Conservation (phyloP, 345 rosid species). For the Tarenaya hassleriana region DNA sequence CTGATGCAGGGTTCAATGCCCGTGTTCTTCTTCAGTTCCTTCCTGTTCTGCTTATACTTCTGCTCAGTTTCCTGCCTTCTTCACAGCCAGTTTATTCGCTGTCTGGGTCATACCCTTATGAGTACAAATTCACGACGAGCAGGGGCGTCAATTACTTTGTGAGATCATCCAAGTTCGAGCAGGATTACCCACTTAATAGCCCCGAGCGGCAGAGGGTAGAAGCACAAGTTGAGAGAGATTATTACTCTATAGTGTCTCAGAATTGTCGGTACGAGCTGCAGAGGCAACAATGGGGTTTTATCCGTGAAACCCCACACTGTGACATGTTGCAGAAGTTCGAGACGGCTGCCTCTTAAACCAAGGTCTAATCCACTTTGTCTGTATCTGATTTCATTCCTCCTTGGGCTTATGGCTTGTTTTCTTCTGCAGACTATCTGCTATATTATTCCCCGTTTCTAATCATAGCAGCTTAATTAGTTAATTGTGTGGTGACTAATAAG, state of each 20-base stretch:
- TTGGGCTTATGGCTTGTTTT: no score
- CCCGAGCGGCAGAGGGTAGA: constrained; percentile 46
- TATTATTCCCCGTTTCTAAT: no score
- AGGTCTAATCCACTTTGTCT: neutral
- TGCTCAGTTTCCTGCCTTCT: constrained; percentile 71
- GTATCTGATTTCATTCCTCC: no score
- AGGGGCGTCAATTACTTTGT: constrained; percentile 81
- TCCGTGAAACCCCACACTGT: constrained; percentile 80
- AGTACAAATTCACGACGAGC: constrained; percentile 58
- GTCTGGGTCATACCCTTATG: constrained; percentile 67
- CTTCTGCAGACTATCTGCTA: no score
- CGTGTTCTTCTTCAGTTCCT: constrained; percentile 67
- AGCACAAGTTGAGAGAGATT: constrained; percentile 66
- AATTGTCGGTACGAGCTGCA: constrained; percentile 82
- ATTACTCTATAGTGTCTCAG: constrained; percentile 56
- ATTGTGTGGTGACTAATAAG: no score
- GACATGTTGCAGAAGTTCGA: constrained; percentile 57
- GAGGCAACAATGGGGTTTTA: constrained; percentile 83
- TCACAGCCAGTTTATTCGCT: constrained; percentile 64
- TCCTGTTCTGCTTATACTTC: constrained; percentile 64
- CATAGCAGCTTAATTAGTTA: no score
- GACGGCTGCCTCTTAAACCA: constrained; percentile 30
- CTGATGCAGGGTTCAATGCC: constrained; percentile 45
- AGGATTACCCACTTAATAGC: constrained; percentile 55
- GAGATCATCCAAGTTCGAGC: constrained; percentile 67